A percentile compares a stretch with the other conserved stretches of the same genome.
Evolutionary conservation across 108 stramenopile species (phyloP).

Genomic region (Schizochytrium sp.): DNA sequence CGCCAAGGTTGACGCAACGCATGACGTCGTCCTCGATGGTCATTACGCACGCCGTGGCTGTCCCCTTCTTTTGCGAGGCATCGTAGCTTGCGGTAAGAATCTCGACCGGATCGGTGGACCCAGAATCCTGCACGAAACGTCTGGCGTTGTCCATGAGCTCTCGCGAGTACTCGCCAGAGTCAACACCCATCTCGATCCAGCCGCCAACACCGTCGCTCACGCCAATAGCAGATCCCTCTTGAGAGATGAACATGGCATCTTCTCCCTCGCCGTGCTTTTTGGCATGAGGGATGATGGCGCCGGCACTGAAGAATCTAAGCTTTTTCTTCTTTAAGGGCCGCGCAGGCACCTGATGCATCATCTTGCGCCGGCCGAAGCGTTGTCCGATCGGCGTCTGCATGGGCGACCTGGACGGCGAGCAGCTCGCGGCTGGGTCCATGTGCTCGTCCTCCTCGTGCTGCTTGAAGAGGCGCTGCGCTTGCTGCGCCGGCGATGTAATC

Average conservation of each 20-base stretch:
- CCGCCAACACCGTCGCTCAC: constrained; percentile 15
- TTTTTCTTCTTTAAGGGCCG: not conserved
- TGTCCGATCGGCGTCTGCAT: not conserved
- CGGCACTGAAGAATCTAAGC: not conserved
- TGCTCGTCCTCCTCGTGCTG: not conserved
- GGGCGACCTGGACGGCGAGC: not conserved
- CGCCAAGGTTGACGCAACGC: not conserved
- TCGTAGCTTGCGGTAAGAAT: not conserved
- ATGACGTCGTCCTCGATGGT: not conserved
- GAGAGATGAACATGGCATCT: not conserved
- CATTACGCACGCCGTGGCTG: not conserved
- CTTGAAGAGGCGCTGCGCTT: no score
- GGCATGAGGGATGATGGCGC: constrained; percentile 3
- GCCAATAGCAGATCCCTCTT: not conserved
- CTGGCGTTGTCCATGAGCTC: not conserved
- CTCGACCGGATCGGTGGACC: not conserved
- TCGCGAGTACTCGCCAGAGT: constrained; percentile 10
- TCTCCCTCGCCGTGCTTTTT: not conserved
- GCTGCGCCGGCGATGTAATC: no score
- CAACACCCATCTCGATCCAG: not conserved
- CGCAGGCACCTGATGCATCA: not conserved
- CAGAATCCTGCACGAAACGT: not conserved
- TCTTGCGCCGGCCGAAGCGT: not conserved
- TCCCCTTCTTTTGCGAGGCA: not conserved
- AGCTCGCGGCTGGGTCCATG: not conserved